phyloP scores from a whole-genome alignment of 1,284 basidiomycete genomes.

The Flammula alnicola region DNA sequence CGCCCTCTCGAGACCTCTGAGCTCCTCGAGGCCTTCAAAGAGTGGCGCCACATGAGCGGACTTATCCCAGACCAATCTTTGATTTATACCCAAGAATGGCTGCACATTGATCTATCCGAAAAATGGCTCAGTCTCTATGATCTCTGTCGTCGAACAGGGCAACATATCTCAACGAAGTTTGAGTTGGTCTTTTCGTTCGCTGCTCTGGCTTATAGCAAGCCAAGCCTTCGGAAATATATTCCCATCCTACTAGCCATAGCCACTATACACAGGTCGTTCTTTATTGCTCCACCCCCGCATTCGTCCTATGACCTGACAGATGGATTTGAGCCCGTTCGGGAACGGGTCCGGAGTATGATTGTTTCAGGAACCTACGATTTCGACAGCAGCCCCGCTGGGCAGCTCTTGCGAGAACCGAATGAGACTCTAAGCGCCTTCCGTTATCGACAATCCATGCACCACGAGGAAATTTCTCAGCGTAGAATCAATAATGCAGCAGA shows the following conservation, averaged over 20 bases:
- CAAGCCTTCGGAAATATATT: slow-evolving; percentile 21
- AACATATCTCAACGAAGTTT: slow-evolving; percentile 16
- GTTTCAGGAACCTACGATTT: not conserved
- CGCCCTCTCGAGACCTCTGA: not conserved
- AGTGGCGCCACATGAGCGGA: slow-evolving; percentile 13
- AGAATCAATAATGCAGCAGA: slow-evolving; percentile 4
- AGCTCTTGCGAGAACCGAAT: not conserved
- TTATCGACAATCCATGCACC: not conserved
- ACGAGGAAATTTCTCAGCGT: not conserved
- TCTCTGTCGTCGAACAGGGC: slow-evolving; percentile 24
- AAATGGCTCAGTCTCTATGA: slow-evolving; percentile 39
- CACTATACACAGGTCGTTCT: slow-evolving; percentile 18
- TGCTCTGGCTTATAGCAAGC: slow-evolving; percentile 34
- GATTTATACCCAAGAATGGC: slow-evolving; percentile 20
- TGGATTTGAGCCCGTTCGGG: slow-evolving; percentile 12
- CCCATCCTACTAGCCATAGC: slow-evolving; percentile 38
- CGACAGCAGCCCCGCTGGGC: slow-evolving; percentile 5
- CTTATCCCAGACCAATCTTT: slow-evolving; percentile 3
- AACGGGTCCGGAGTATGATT: slow-evolving; percentile 13
- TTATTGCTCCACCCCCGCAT: slow-evolving; percentile 9
- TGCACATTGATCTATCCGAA: slow-evolving; percentile 14
- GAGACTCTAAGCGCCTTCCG: not conserved
- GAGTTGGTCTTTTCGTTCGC: slow-evolving; percentile 37
- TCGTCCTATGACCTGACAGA: slow-evolving; percentile 10
- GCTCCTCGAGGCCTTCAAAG: slow-evolving; percentile 13